Evolutionary conservation across 805 yeast genomes (phyloP).

Genomic region (Lipomyces yamanashiensis): DNA sequence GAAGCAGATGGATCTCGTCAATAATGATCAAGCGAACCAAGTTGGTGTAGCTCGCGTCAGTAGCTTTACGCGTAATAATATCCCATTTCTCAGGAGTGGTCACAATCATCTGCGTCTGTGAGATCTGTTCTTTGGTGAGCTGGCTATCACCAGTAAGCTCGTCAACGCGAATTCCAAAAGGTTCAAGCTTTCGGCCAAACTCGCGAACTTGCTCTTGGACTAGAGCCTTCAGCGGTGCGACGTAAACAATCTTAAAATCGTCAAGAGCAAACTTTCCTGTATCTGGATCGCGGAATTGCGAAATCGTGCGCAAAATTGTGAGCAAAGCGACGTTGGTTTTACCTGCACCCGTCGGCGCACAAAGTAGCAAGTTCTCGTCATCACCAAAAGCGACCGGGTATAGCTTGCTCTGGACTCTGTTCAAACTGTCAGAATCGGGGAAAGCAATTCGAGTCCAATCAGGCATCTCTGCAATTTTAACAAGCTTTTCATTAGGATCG

Average conservation of each 20-base stretch:
- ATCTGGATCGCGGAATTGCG: conserved; percentile 74
- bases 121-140: conserved; percentile 51
- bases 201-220: conserved; percentile 57
- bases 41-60: conserved; percentile 60
- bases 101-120: conserved; percentile 57
- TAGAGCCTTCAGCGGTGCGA: conserved; percentile 66
- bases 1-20: conserved; percentile 56
- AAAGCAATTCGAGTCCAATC: conserved; percentile 82
- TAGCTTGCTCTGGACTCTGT: conserved; percentile 82
- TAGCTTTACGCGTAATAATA: conserved; percentile 57
- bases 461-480: conserved; percentile 69
- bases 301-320: conserved; percentile 57
- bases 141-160: conserved; percentile 63
- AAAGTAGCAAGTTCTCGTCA: conserved; percentile 52
- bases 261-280: conserved; percentile 39
- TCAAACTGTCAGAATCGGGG: conserved; percentile 68
- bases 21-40: conserved; percentile 53
- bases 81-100: conserved; percentile 72
- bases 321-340: conserved; percentile 81
- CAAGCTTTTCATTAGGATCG: conserved; percentile 49
- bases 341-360: conserved; percentile 67
- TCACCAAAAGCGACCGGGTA: conserved; percentile 74
- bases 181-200: conserved; percentile 52
- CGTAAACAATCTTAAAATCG: conserved; percentile 48
- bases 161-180: conserved; percentile 53